Evolutionary conservation across 163 green algal genomes (phyloP).

Genomic region (Chlamydomonas reinhardtii): DNA sequence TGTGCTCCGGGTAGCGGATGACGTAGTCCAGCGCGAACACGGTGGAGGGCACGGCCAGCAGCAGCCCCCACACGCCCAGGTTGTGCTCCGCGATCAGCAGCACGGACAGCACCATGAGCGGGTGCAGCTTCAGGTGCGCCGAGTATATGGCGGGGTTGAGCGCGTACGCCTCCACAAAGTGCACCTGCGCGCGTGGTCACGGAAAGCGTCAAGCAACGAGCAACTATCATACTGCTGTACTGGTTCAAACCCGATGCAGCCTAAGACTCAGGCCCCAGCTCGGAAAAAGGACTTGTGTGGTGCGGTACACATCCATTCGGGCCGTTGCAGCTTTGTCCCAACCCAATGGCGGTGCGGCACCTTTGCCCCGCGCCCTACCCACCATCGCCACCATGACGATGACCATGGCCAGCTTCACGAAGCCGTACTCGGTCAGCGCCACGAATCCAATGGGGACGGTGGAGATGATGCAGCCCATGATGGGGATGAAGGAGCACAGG

Average conservation of each 20-base stretch:
- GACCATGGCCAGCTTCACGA: constrained; percentile 90
- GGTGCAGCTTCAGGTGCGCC: constrained; percentile 95
- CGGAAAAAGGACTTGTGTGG: too few species aligned
- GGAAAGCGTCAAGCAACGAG: too few species aligned
- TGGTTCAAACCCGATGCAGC: too few species aligned
- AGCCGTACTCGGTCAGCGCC: constrained; percentile 95
- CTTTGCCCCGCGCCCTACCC: too few species aligned
- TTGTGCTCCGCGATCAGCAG: constrained; percentile 95
- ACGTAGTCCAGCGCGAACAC: constrained; percentile 95
- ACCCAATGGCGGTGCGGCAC: too few species aligned
- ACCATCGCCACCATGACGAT: constrained; percentile 90
- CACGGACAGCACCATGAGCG: constrained; percentile 91
- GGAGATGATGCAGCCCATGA: constrained; percentile 95
- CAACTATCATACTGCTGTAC: too few species aligned
- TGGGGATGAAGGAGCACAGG: constrained; percentile 96
- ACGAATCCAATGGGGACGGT: constrained; percentile 96
- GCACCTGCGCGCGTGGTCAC: constrained; percentile 63
- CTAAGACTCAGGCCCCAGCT: too few species aligned
- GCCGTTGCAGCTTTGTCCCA: too few species aligned
- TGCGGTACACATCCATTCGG: too few species aligned
- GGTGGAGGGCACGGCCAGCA: constrained; percentile 93
- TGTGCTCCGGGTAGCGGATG: constrained; percentile 85
- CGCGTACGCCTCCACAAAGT: constrained; percentile 90
- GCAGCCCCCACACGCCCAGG: constrained; percentile 93
- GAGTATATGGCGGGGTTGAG: constrained; percentile 92